Evolutionary conservation across 2,329 filamentous ascomycete species (phyloP), one percentile per base, ranked within the genome.

Genomic region (Pseudogymnoascus sp.): DNA sequence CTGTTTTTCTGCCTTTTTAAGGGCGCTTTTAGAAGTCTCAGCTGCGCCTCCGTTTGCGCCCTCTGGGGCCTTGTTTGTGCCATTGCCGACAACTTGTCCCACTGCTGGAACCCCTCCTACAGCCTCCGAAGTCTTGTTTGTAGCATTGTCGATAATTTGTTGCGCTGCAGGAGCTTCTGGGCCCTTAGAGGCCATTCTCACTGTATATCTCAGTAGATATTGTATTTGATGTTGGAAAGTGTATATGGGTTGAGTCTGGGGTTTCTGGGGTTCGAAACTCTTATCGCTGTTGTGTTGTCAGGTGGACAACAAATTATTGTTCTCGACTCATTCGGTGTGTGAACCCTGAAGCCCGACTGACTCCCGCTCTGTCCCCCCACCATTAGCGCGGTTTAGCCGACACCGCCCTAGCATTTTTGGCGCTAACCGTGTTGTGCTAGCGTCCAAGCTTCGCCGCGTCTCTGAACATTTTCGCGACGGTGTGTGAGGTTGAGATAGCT

Each of bases 1-100:
- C 72, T 82, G 78, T 77, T 87, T 87, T 75, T 86, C 83, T 59
- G 83, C 83, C 78, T 86, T 86, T 74, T 87, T 87, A 71, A 82
- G 73, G 68, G 83, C 83, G 73, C 82, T 85, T 78, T 87, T 87
- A 68, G 83, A 86, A 62, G 76, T 78, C 64, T 68, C 71, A 59
- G 64, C 65, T 62, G 67, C 48, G 52, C 63, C 63, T 60, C 71
- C 69, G 61, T 12, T 18, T 37, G 59, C 39, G 15, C 35, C 59
- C 33, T 59, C 58, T 27, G 18, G 2, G 7, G 37, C 12, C 58
- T 59, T 59, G 58, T 18, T 59, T 27, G 58, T 27, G 9, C 21
- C 37, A 40, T 59, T 40, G 33, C 21, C 18, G 9, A 27, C 58
- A 27, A 40, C 58, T 27, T 37, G 48, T 21, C 33, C 29, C 64